These are phyloP conservation scores for Calophaca sinica DNA, from an alignment of 306 rosid genomes.

Conservation along the genomic window DNA sequence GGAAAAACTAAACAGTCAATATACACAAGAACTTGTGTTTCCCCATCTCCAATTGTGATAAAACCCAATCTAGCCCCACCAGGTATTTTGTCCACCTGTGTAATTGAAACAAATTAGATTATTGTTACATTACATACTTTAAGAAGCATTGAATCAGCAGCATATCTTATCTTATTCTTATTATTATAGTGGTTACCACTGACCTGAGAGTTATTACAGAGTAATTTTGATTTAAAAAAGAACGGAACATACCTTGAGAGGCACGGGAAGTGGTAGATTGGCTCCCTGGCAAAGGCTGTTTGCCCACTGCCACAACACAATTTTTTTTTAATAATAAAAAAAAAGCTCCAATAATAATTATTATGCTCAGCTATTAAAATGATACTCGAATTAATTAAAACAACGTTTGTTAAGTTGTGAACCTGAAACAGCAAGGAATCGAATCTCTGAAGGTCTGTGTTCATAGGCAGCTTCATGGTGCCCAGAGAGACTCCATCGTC, in stretches of 20 bases:
- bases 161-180: no score
- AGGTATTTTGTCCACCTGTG: constrained; percentile 83
- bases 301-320: constrained; percentile 77
- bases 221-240: not conserved
- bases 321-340: no score
- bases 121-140: not conserved
- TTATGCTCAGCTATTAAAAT: not conserved
- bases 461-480: constrained; percentile 74
- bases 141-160: constrained; percentile 28
- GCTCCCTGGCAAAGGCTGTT: constrained; percentile 97
- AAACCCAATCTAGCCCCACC: constrained; percentile 93
- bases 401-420: not conserved
- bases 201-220: no score
- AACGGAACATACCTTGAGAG: constrained; percentile 72
- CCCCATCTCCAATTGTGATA: constrained; percentile 78
- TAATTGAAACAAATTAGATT: constrained; percentile 4
- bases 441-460: constrained; percentile 71
- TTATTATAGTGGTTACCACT: no score
- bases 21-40: constrained; percentile 80
- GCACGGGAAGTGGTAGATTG: constrained; percentile 81
- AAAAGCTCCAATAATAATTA: not conserved
- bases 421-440: constrained; percentile 84
- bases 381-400: not conserved
- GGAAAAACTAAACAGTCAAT: constrained; percentile 87
- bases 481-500: constrained; percentile 85